A percentile compares a stretch with the other conserved stretches of the same genome.
Conservation (phyloP, 805 yeast species). For the Teunomyces gatunensis region DNA sequence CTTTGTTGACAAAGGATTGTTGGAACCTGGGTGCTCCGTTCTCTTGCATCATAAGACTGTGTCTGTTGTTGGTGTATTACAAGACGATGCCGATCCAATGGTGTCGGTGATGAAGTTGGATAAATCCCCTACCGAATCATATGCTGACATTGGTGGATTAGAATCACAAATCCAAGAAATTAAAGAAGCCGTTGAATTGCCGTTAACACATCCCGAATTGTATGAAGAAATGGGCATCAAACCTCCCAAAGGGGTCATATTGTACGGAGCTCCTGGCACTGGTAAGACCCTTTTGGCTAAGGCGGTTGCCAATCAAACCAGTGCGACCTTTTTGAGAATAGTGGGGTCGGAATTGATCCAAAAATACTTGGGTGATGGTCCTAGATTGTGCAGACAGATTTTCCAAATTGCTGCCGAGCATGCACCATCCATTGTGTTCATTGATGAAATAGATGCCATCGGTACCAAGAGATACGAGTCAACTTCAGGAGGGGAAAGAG, state of each 20-base stretch:
- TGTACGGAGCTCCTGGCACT: constrained; percentile 98
- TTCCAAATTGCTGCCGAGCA: constrained; percentile 96
- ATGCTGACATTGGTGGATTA: constrained; percentile 96
- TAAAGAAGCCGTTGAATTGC: constrained; percentile 94
- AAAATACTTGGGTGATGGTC: constrained; percentile 97
- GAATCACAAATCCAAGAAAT: constrained; percentile 96
- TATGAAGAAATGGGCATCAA: constrained; percentile 98
- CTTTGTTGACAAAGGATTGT: constrained; percentile 91
- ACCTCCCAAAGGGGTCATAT: constrained; percentile 96
- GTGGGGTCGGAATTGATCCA: constrained; percentile 97
- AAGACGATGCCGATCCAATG: constrained; percentile 97
- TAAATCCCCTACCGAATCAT: constrained; percentile 94
- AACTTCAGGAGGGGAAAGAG: constrained; percentile 96
- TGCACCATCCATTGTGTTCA: constrained; percentile 97
- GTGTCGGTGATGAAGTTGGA: constrained; percentile 97
- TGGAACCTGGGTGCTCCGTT: constrained; percentile 97
- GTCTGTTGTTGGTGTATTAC: constrained; percentile 95
- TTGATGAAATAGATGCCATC: constrained; percentile 98
- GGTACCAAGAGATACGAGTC: constrained; percentile 98
- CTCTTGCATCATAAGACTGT: constrained; percentile 93
- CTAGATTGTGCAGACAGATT: constrained; percentile 87
- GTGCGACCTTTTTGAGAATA: constrained; percentile 92
- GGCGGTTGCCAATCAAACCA: constrained; percentile 97
- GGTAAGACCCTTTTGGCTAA: constrained; percentile 94
- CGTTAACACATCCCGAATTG: constrained; percentile 92